A percentile compares a stretch with the other conserved stretches of the same genome.
These are phyloP conservation scores for Orbilia oligospora DNA, from an alignment of 2,329 filamentous ascomycete species.

Conservation along the genomic window DNA sequence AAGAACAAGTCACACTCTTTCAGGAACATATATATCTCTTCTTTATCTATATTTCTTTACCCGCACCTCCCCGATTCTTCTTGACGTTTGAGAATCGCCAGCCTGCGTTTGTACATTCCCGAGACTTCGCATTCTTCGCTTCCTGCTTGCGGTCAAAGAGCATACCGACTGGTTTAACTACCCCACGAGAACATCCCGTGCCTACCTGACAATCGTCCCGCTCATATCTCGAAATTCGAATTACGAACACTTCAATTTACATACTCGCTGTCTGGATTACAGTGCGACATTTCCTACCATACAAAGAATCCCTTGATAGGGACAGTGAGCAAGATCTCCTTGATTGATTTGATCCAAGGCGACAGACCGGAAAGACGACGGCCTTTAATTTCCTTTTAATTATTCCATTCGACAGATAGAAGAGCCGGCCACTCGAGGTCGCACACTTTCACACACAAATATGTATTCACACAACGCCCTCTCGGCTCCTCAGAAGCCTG, in stretches of 20 bases:
- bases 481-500: conserved; percentile 95
- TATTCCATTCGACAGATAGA: conserved; percentile 46
- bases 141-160: conserved; percentile 61
- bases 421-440: conserved; percentile 56
- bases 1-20: conserved; percentile 21
- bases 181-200: conserved; percentile 56
- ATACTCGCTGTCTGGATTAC: conserved; percentile 58
- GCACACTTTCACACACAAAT: conserved; percentile 56
- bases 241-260: conserved; percentile 28
- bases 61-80: conserved; percentile 42
- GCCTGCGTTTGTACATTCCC: conserved; percentile 60
- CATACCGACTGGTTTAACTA: conserved; percentile 60
- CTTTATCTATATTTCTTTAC: conserved; percentile 43
- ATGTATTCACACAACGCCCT: conserved; percentile 88
- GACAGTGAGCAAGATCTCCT: conserved; percentile 61
- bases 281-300: conserved; percentile 44
- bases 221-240: conserved; percentile 44
- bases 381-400: conserved; percentile 43
- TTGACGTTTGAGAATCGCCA: conserved; percentile 60
- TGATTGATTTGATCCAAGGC: conserved; percentile 51
- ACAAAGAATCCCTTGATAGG: conserved; percentile 49
- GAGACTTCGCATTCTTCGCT: conserved; percentile 61
- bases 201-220: conserved; percentile 26
- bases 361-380: conserved; percentile 57
- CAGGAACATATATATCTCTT: conserved; percentile 35